phyloP scores from a whole-genome alignment of 768 basidiomycete genomes.

The Rhodocollybia butyracea region DNA sequence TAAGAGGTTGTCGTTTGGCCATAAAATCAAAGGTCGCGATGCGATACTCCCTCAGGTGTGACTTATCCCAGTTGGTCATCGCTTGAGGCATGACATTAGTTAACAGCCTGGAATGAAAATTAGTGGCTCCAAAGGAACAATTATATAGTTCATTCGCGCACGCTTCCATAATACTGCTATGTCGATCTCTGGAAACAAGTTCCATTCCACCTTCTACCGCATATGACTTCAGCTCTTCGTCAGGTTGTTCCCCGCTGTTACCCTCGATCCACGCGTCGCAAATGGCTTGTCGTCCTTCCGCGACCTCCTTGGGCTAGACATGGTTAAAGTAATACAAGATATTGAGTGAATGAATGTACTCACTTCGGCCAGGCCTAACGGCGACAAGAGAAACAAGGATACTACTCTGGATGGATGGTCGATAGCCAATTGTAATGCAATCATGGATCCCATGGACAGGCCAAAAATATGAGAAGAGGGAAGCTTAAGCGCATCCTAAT shows the following conservation, averaged over 20 bases:
- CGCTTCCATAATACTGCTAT: conserved; percentile 20
- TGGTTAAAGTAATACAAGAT: not conserved
- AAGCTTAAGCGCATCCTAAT: conserved; percentile 32
- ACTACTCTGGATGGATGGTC: conserved; percentile 30
- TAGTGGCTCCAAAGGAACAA: not conserved
- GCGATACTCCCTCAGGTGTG: conserved; percentile 27
- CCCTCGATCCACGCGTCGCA: conserved; percentile 27
- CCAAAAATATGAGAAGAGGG: conserved; percentile 37
- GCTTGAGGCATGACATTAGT: conserved; percentile 20
- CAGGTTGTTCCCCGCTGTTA: conserved; percentile 16
- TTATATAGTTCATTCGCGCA: conserved; percentile 13
- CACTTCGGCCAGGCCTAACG: conserved; percentile 32
- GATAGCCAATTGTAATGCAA: conserved; percentile 30
- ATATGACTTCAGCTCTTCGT: conserved; percentile 22
- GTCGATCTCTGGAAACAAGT: conserved; percentile 27
- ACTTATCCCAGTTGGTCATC: conserved; percentile 20
- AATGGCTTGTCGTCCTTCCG: conserved; percentile 33
- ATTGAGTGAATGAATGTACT: not conserved
- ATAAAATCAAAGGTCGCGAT: conserved; percentile 31
- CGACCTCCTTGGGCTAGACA: conserved; percentile 27
- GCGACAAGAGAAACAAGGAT: conserved; percentile 34
- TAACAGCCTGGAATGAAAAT: conserved; percentile 16
- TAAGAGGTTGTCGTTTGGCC: conserved; percentile 20
- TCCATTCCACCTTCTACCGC: conserved; percentile 27
- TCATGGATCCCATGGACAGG: conserved; percentile 32